phyloP scores from a whole-genome alignment of 495 filamentous ascomycete species.

The Sabuloglossum arenarium region DNA sequence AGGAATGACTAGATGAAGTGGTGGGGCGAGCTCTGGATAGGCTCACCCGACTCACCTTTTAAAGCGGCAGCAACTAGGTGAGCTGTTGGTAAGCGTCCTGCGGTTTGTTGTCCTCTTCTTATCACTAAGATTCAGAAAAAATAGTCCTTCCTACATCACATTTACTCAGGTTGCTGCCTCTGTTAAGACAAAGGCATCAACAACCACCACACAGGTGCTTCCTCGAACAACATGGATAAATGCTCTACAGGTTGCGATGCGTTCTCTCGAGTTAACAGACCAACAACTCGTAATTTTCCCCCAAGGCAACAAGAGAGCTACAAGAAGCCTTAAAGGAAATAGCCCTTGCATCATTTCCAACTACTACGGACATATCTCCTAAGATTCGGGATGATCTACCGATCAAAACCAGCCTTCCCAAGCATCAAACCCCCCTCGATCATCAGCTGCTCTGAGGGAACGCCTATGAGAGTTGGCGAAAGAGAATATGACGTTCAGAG shows the following conservation, averaged over 20 bases:
- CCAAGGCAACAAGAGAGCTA: neutral
- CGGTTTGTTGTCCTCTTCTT: no score
- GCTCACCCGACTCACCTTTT: no score
- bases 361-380: neutral
- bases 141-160: neutral
- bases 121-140: neutral
- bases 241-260: neutral
- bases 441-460: neutral
- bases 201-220: neutral
- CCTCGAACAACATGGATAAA: neutral
- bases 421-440: neutral
- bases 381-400: neutral
- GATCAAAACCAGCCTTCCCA: neutral
- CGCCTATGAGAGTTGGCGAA: neutral
- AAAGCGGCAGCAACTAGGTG: no score
- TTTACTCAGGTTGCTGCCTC: conserved; percentile 1
- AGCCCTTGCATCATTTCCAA: neutral
- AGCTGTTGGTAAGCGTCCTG: no score
- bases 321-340: conserved; percentile 1
- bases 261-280: neutral
- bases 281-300: conserved; percentile 1
- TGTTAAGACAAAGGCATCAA: neutral
- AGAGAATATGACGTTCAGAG: neutral
- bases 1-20: no score
- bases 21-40: no score